Evolutionary conservation across 495 filamentous ascomycete genomes (phyloP).

Genomic region (Oidiodendron maius): DNA sequence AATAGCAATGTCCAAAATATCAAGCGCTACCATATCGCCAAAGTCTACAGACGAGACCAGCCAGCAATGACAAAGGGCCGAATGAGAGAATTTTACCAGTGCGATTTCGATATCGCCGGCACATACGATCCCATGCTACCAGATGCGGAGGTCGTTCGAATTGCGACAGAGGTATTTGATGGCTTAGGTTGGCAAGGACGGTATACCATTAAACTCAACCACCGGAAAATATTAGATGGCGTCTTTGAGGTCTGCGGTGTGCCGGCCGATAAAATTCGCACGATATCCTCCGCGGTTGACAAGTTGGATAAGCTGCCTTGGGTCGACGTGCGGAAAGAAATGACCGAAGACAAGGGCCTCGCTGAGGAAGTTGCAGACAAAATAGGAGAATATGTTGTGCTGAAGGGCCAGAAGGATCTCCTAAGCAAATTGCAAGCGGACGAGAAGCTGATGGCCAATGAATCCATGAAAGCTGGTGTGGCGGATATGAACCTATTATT

Average conservation of each 20-base stretch:
- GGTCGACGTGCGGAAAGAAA: slow-evolving; percentile 85
- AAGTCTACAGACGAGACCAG: slow-evolving; percentile 79
- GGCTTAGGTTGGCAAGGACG: slow-evolving; percentile 65
- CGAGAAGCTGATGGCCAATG: slow-evolving; percentile 58
- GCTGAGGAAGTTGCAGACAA: slow-evolving; percentile 67
- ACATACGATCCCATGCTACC: slow-evolving; percentile 89
- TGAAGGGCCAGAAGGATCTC: slow-evolving; percentile 63
- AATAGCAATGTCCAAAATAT: slow-evolving; percentile 67
- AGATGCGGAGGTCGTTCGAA: slow-evolving; percentile 86
- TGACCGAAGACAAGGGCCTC: slow-evolving; percentile 89
- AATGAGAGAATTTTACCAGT: slow-evolving; percentile 97
- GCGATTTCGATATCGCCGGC: slow-evolving; percentile 95
- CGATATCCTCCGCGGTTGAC: slow-evolving; percentile 87
- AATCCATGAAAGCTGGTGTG: slow-evolving; percentile 67
- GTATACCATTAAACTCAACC: slow-evolving; percentile 87
- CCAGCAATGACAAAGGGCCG: slow-evolving; percentile 79
- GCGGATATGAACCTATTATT: slow-evolving; percentile 79
- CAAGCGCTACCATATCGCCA: slow-evolving; percentile 85
- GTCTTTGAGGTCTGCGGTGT: slow-evolving; percentile 89
- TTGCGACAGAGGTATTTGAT: slow-evolving; percentile 82
- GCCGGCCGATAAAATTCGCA: slow-evolving; percentile 74
- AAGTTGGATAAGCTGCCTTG: slow-evolving; percentile 93
- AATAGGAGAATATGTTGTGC: slow-evolving; percentile 75
- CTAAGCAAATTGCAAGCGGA: slow-evolving; percentile 59
- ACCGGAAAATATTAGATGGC: slow-evolving; percentile 90